phyloP scores from a whole-genome alignment of 306 rosid genomes.

The Spatholobus suberectus region DNA sequence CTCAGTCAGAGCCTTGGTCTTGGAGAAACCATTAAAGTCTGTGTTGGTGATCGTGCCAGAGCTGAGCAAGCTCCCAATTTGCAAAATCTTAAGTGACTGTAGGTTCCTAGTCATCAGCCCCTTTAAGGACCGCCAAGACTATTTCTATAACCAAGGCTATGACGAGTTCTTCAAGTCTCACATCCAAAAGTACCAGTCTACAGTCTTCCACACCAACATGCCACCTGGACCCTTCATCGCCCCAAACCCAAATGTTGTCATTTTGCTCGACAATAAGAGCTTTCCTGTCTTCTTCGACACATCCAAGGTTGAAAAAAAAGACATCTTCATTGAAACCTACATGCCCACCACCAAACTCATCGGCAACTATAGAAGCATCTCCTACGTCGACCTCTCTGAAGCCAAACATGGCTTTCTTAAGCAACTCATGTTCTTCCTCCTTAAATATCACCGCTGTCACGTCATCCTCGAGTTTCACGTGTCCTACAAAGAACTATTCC shows the following conservation, averaged over 20 bases:
- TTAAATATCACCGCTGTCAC: slow-evolving; percentile 59
- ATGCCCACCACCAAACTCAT: slow-evolving; percentile 81
- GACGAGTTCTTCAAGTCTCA: slow-evolving; percentile 81
- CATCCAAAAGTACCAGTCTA: slow-evolving; percentile 67
- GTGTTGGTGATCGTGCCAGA: slow-evolving; percentile 20
- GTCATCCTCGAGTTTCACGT: slow-evolving; percentile 73
- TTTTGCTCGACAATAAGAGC: slow-evolving; percentile 74
- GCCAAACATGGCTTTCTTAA: slow-evolving; percentile 71
- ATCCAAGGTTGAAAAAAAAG: slow-evolving; percentile 72
- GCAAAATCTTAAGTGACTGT: slow-evolving; percentile 69
- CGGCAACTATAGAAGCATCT: slow-evolving; percentile 74
- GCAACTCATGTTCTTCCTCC: slow-evolving; percentile 63
- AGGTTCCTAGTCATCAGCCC: slow-evolving; percentile 75
- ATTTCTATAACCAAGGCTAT: slow-evolving; percentile 84
- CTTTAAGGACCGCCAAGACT: slow-evolving; percentile 66
- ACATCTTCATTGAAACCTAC: slow-evolving; percentile 82
- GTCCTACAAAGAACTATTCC: slow-evolving; percentile 52
- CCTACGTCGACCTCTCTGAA: slow-evolving; percentile 87
- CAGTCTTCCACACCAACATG: slow-evolving; percentile 77
- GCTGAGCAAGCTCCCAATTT: slow-evolving; percentile 53
- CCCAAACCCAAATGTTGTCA: slow-evolving; percentile 60
- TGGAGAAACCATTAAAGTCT: slow-evolving; percentile 47
- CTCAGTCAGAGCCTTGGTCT: slow-evolving; percentile 59
- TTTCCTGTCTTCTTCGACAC: slow-evolving; percentile 79
- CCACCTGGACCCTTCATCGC: slow-evolving; percentile 86